Evolutionary conservation across 129 eudicot genomes (phyloP), one percentile per base, ranked within the genome.

Genomic region (Flaveria linearis): DNA sequence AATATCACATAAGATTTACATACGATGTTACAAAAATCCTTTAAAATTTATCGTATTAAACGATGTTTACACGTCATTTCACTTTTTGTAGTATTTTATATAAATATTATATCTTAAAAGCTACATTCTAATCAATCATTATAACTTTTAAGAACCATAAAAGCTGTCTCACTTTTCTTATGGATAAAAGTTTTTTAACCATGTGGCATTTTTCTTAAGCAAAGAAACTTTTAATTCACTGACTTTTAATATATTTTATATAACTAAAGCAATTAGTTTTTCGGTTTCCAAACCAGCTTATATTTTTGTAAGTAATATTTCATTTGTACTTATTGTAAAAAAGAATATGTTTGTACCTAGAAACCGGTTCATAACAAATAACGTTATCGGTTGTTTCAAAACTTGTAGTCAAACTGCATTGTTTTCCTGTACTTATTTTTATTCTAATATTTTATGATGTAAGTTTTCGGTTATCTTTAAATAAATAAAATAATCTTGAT

Each of bases 331-430:
- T 28, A 36, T 69, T 64, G 65, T 71, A 28, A 28, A 64, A 73
- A 28, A 76, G 65, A 50, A 75, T 63, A 63, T 75, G 17, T 28
- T 43, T 3, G 6, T 57, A 41, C 68, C 26, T 15, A 56, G 20
- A 75, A 64, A 63, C 63, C 30, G 17, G 61, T 50, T 64, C n/a
- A 62, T 75, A 41, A 76, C 7, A 77, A 18, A 52, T 15, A 23
- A 68, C 57, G 42, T 77, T 57, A 78, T 69, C 61, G 12, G 50
- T 67, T 64, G 47, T 36, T 74, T 43, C 49, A 63, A 75, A 63
- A 50, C 41, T 57, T 57, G n/a, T 25, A 46, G 71, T 70, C 82
- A 68, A 73, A 45, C 41, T 36, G 5, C 43, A 3, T 55, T 51
- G 49, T 18, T 66, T 36, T 69, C 14, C 3, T 53, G 66, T 46